Base-by-base conservation (phyloP, 805 yeast genomes). In the Sungouiella thailandica region DNA sequence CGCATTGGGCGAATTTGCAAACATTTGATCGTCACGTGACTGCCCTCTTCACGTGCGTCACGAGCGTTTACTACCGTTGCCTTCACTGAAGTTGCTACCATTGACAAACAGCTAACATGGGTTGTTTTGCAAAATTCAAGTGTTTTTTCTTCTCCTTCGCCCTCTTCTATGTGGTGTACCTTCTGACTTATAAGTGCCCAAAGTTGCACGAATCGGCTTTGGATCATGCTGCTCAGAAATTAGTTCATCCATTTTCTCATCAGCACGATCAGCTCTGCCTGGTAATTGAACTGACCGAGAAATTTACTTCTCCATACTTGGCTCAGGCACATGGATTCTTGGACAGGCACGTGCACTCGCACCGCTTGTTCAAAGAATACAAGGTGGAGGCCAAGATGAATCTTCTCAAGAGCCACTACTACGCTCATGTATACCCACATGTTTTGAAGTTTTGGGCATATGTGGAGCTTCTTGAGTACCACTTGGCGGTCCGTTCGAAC, bases 131-230 rank as follows among this genome's bases (percentile, higher is more conserved):
- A 29, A 46, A 47, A 28, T 31, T 49, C 40, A 55, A 41, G 48
- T 39, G 34, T 31, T 43, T 49, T 31, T 23, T 57, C 25, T 35
- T 53, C 29, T 40, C 58, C 20, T 40, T 57, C 31, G 34, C 60
- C 28, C 48, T 56, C 19, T 41, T 62, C 29, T 67, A 67, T 46
- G 43, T 57, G 22, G 40, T 57, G 25, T 67, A 67, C 53, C 61
- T 67, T 41, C 52, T 50, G 45, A 47, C 57, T 22, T 65, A 63
- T 54, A 66, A 66, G 49, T 67, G 72, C 47, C 54, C 49, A 29
- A 39, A 52, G 22, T 49, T 57, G 41, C 43, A 53, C 28, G 57
- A 55, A 45, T 30, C 55, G 9, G 42, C 55, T 5, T 52, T 63
- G 38, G 55, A 56, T 35, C 37, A 30, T 24, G 57, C 53, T 11